Evolutionary conservation across 164 flowering plant species (phyloP), one percentile per base, ranked within the genome.

Genomic region (Tinospora cordifolia): DNA sequence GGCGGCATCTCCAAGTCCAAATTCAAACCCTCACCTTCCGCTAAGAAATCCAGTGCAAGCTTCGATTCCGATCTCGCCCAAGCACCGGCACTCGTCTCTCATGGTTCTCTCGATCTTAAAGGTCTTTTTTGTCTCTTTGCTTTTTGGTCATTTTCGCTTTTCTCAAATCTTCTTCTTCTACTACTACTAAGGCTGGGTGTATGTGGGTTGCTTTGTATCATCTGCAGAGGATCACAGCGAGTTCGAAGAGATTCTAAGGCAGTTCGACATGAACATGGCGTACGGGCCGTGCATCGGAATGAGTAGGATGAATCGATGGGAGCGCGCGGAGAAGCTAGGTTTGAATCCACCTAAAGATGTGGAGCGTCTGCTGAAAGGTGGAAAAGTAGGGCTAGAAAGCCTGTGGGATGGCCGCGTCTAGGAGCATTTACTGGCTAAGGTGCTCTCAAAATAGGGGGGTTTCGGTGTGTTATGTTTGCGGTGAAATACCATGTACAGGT

Each of bases 231-330:
- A 81, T 44, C 72, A 72, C 54, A 85, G 82, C 62, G 75, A 76
- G 68, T 30, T 73, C 0, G 94, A 91, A 79, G 84, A 86, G 59
- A 64, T 85, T 44, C 58, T 93, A 81, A 86, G 88, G 86, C 89
- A 87, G 64, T 91, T 91, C 49, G 98, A 93, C 78, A 72, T 90
- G 93, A 86, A 88, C 86, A 87, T 86, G 88, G 83, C 79, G 39
- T 93, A 84, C 65, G 98, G 98, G 40, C 97, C 98, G 0, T 93
- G 98, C 80, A 46, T 88, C 9, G 97, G 98, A 9, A 82, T 91
- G 83, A 78, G 57, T 62, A 75, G 97, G 69, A 44, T 88, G 74
- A 88, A 77, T 46, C 85, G 98, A 2, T 93, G 93, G 96, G 87
- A 88, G 74, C 87, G 98, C 27, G 97, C 92, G 44, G 65, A 76